Conservation (phyloP, 768 basidiomycete genomes). For the Russula olivacea region DNA sequence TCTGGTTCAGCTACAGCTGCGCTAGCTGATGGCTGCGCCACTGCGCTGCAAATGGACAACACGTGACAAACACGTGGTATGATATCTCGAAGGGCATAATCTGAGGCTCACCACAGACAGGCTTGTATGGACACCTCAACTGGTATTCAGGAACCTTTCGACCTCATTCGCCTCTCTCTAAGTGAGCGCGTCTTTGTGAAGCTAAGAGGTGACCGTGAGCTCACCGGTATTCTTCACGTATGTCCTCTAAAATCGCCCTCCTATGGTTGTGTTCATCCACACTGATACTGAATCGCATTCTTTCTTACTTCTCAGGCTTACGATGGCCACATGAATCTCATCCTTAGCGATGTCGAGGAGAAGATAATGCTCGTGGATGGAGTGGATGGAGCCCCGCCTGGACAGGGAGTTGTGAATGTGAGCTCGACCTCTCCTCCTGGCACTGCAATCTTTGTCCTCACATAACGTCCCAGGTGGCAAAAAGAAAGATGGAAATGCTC, state of each 20-base stretch:
- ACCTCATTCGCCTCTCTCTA: conserved; percentile 91
- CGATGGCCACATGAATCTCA: conserved; percentile 99
- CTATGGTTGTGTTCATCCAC: conserved; percentile 15
- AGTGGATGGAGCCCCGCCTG: conserved; percentile 55
- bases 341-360: conserved; percentile 96
- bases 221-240: conserved; percentile 90
- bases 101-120: neutral
- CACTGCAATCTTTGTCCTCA: neutral
- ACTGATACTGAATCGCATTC: conserved; percentile 18
- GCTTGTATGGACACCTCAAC: conserved; percentile 59
- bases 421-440: conserved; percentile 23
- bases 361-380: conserved; percentile 93
- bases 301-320: conserved; percentile 63
- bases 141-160: conserved; percentile 92
- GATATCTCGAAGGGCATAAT: neutral
- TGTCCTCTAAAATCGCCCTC: conserved; percentile 30
- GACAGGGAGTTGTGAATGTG: conserved; percentile 62
- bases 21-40: neutral
- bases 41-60: neutral
- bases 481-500: conserved; percentile 94
- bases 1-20: neutral
- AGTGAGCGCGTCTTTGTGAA: conserved; percentile 99
- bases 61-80: conserved; percentile 16
- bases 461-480: conserved; percentile 58
- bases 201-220: conserved; percentile 87